Evolutionary conservation across 768 basidiomycete species (phyloP), one percentile per base, ranked within the genome.

Genomic region (Fibroporia radiculosa): DNA sequence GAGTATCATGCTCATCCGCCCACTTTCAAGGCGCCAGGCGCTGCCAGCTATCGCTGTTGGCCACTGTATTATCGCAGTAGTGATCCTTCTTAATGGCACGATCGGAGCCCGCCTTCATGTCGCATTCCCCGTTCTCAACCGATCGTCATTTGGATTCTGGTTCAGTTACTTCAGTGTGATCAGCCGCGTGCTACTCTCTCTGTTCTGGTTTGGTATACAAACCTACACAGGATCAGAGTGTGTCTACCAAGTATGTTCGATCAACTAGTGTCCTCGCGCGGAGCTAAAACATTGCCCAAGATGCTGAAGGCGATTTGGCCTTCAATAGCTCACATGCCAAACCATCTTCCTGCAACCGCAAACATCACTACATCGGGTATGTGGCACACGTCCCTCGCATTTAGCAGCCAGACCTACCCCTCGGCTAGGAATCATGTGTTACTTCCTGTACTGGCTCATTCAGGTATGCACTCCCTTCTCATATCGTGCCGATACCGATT

Each of bases 61-160:
- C 16, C 81, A 87, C 55, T 62, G 74, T 49, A 74, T 90, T 52
- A 86, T 90, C 48, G 77, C 82, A 2, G 62, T 77, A 45, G 77
- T 80, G 16, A 78, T 91, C 69, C 77, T 88, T 1, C 66, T 85
- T 38, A 92, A 89, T 56, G 89, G 89, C 39, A 80, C 82, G 4
- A 72, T 78, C 22, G 86, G 89, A 20, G 83, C 88, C 20, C 75
- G 83, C 16, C 72, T 88, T 35, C 86, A 87, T 52, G 66, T 91
- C 20, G 77, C 84, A 0, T 90, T 90, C 58, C 73, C 78, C 1
- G 74, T 92, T 40, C 68, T 90, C n/a, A 87, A 83, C 53, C 72
- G 90, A 13, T 88, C 89, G 1, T 89, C 84, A 0, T 87, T 92
- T 53, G 90, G 91, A 1, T 92, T 90, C 66, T 92, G 84, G 79